Percentiles rank a stretch among this genome's conserved stretches.
phyloP scores from a whole-genome alignment of 768 basidiomycete species.

The Brasilioporus rufonigricans region DNA sequence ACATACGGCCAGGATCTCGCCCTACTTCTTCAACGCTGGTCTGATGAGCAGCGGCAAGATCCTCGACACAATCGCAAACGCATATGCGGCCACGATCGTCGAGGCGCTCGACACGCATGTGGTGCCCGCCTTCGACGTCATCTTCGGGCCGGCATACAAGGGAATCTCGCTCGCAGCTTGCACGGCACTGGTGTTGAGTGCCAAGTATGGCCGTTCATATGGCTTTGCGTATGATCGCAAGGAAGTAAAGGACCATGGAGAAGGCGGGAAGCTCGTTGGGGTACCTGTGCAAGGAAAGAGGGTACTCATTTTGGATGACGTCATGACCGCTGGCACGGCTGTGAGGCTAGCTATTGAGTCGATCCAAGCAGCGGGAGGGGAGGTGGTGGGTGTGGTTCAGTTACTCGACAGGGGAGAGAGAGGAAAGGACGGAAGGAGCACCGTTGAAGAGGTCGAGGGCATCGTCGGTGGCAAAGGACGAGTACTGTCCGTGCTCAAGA shows the following conservation, averaged over 20 bases:
- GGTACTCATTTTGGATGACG: constrained; percentile 92
- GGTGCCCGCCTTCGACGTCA: constrained; percentile 63
- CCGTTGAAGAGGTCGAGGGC: constrained; percentile 78
- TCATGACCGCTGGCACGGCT: constrained; percentile 92
- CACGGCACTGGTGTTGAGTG: constrained; percentile 72
- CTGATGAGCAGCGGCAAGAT: constrained; percentile 82
- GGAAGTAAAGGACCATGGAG: constrained; percentile 94
- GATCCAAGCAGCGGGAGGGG: constrained; percentile 65
- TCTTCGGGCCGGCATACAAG: constrained; percentile 98
- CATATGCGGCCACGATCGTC: constrained; percentile 83
- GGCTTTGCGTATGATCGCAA: constrained; percentile 96
- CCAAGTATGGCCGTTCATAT: constrained; percentile 59
- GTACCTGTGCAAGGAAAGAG: constrained; percentile 74
- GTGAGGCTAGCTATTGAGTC: constrained; percentile 79
- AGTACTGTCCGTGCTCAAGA: constrained; percentile 77
- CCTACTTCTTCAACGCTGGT: constrained; percentile 97
- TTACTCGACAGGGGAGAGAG: constrained; percentile 67
- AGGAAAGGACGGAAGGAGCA: constrained; percentile 52
- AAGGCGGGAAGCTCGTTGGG: constrained; percentile 91
- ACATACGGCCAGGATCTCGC: constrained; percentile 60
- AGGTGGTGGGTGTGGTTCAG: constrained; percentile 86
- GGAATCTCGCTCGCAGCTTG: constrained; percentile 91
- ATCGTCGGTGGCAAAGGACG: constrained; percentile 64
- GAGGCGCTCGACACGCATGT: constrained; percentile 31
- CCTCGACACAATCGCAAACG: constrained; percentile 69